Evolutionary conservation across 257 asterid species (phyloP).

Genomic region (Jaltomata sinuosa): DNA sequence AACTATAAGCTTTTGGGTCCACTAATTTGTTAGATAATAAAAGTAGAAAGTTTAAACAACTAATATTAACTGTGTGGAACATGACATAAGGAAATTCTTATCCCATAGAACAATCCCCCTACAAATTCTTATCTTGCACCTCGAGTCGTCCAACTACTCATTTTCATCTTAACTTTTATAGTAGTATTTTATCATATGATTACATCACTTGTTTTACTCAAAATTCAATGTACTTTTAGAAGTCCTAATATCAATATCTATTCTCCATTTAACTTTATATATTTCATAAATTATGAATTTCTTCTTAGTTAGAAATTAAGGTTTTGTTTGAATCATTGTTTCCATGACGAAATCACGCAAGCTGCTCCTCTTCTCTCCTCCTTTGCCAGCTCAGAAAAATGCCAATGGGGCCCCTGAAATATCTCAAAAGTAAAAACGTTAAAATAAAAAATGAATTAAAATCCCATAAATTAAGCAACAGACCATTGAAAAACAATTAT

Average conservation of each 20-base stretch:
- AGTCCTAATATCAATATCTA: not conserved
- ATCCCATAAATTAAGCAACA: not conserved
- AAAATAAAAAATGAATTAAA: not conserved
- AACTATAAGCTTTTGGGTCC: not conserved
- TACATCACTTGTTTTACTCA: not conserved
- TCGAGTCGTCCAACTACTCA: not conserved
- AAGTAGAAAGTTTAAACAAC: too few species aligned
- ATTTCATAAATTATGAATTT: not conserved
- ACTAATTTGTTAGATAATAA: not conserved
- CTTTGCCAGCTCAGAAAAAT: not conserved
- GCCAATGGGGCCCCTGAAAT: not conserved
- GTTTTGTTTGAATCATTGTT: not conserved
- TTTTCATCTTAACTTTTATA: not conserved
- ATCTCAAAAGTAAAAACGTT: not conserved
- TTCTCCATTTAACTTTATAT: not conserved
- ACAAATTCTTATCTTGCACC: too few species aligned
- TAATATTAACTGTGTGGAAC: not conserved
- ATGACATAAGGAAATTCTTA: fast-evolving
- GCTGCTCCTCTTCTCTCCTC: not conserved
- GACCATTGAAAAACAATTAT: not conserved
- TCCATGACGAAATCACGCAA: not conserved
- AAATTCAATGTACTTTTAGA: not conserved
- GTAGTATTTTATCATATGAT: not conserved
- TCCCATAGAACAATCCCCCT: not conserved
- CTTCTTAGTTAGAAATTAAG: not conserved